phyloP scores from a whole-genome alignment of 208 protist genomes.

The Eutreptiella sp. region DNA sequence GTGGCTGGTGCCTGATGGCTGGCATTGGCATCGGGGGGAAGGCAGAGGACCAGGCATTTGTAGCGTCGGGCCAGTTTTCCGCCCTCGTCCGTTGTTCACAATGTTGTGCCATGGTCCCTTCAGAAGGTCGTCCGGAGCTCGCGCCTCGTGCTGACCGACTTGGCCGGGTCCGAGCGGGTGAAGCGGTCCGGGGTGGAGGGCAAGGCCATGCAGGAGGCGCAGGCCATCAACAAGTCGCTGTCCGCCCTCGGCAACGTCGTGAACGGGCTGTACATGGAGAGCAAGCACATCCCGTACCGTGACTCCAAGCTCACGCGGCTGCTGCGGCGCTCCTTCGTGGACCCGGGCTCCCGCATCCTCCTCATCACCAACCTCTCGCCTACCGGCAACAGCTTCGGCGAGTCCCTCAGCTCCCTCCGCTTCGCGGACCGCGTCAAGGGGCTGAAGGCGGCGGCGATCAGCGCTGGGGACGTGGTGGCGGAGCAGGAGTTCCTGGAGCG shows the following conservation, averaged over 20 bases:
- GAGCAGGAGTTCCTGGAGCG: slow-evolving; percentile 55
- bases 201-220: slow-evolving; percentile 68
- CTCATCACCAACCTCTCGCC: slow-evolving; percentile 74
- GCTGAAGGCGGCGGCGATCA: slow-evolving; percentile 53
- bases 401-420: slow-evolving; percentile 65
- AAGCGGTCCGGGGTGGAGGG: slow-evolving; percentile 62
- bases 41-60: no score
- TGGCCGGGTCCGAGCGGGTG: slow-evolving; percentile 84
- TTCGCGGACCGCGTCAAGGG: slow-evolving; percentile 80
- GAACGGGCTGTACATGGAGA: slow-evolving; percentile 48
- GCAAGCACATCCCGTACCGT: slow-evolving; percentile 2
- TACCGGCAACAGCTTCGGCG: slow-evolving; percentile 45
- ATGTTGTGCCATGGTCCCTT: no score
- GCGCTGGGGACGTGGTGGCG: slow-evolving; percentile 43
- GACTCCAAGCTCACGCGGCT: neutral
- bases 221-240: slow-evolving; percentile 77
- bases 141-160: slow-evolving; percentile 73
- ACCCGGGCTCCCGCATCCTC: slow-evolving; percentile 53
- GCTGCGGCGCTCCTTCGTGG: slow-evolving; percentile 53
- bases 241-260: slow-evolving; percentile 65
- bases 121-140: no score
- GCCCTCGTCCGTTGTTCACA: no score
- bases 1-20: no score
- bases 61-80: no score
- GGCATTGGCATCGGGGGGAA: no score